Conservation (phyloP, 352 stramenopile genomes). For the Peronospora belbahrii region DNA sequence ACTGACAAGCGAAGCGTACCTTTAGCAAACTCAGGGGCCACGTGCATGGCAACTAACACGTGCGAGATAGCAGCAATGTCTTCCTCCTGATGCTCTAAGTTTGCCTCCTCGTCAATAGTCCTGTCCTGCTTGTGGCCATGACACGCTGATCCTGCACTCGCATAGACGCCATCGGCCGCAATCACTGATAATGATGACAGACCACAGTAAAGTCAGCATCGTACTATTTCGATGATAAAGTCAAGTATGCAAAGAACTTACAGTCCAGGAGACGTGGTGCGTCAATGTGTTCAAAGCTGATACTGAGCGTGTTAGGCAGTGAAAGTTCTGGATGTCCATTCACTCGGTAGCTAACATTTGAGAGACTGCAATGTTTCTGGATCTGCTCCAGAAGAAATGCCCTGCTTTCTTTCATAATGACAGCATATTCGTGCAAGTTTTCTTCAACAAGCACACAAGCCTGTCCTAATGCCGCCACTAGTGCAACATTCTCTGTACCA, state of each 20-base stretch:
- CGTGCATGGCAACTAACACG: conserved; percentile 90
- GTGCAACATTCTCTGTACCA: conserved; percentile 96
- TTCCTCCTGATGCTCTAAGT: conserved; percentile 15
- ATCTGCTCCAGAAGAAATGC: conserved; percentile 44
- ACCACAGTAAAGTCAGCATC: background rate
- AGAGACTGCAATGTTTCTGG: conserved; percentile 34
- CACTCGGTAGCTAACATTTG: conserved; percentile 49
- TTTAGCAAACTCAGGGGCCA: conserved; percentile 80
- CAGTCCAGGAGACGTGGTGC: conserved; percentile 80
- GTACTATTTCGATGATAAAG: background rate
- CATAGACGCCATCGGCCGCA: conserved; percentile 75
- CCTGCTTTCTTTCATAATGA: conserved; percentile 61
- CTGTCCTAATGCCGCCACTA: conserved; percentile 89
- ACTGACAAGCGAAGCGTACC: conserved; percentile 94
- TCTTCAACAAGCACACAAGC: conserved; percentile 68
- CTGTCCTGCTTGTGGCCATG: conserved; percentile 65
- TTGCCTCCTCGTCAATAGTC: conserved; percentile 11
- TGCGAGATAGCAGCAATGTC: conserved; percentile 71
- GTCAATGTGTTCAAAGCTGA: conserved; percentile 86
- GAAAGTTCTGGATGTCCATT: conserved; percentile 81
- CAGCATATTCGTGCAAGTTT: conserved; percentile 61
- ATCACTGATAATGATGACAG: conserved; percentile 41
- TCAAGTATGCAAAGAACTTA: conserved; percentile 18
- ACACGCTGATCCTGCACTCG: conserved; percentile 91
- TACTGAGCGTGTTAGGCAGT: conserved; percentile 95